Percentiles rank a stretch among this genome's conserved stretches.
Evolutionary conservation across 345 rosid species (phyloP).

Genomic region (Pistacia vera): DNA sequence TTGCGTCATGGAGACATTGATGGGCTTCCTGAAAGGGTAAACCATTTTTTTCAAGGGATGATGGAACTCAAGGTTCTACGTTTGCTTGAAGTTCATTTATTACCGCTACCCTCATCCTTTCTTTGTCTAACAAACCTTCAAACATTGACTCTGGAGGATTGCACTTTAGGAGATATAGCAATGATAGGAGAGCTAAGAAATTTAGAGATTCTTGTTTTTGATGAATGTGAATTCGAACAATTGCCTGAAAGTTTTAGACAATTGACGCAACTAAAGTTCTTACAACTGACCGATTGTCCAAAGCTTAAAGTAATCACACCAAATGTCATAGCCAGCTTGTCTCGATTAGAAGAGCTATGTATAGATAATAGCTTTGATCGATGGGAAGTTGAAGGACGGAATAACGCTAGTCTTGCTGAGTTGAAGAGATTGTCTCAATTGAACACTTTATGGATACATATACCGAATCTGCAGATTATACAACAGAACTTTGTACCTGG

Average conservation of each 20-base stretch:
- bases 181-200: background rate
- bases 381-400: no score
- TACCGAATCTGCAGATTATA: no score
- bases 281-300: slow-evolving; percentile 19
- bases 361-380: no score
- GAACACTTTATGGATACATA: no score
- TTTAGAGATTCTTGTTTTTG: background rate
- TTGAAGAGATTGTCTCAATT: no score
- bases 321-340: slow-evolving; percentile 11
- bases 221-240: background rate
- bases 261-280: slow-evolving; percentile 1
- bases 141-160: background rate
- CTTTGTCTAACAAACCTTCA: background rate
- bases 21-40: slow-evolving; percentile 8
- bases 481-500: no score
- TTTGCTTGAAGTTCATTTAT: background rate
- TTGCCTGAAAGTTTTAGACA: slow-evolving; percentile 15
- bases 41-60: slow-evolving; percentile 10
- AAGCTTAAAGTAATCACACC: background rate
- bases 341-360: slow-evolving; percentile 11
- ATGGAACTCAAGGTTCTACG: background rate
- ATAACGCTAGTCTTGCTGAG: no score
- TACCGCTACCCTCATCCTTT: slow-evolving; percentile 21
- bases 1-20: background rate
- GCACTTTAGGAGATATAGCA: background rate